phyloP scores from a whole-genome alignment of 352 stramenopile species.

The Globisporangium yorkense region DNA sequence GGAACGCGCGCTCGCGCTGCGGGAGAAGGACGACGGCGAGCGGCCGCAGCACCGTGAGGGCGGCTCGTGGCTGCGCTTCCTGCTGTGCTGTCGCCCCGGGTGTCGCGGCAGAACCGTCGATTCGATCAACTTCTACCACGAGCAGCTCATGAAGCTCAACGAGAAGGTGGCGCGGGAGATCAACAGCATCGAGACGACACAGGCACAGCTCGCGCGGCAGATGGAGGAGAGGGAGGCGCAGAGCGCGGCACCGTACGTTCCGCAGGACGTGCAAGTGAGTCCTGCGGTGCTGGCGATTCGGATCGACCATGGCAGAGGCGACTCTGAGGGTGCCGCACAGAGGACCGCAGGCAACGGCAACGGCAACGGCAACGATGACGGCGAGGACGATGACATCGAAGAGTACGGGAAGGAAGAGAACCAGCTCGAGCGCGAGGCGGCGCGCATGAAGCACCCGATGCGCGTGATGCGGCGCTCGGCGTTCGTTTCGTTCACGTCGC shows the following conservation, averaged over 20 bases:
- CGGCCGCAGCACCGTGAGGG: slow-evolving; percentile 44
- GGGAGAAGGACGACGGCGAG: slow-evolving; percentile 25
- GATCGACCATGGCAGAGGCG: not conserved
- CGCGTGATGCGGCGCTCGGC: slow-evolving; percentile 58
- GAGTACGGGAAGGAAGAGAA: slow-evolving; percentile 33
- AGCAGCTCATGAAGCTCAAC: slow-evolving; percentile 50
- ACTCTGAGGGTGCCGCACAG: not conserved
- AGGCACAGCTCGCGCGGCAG: slow-evolving; percentile 38
- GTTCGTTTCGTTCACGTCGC: slow-evolving; percentile 75
- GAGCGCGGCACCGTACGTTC: slow-evolving; percentile 9
- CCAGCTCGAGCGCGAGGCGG: slow-evolving; percentile 39
- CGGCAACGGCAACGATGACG: slow-evolving; percentile 16
- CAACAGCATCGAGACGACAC: slow-evolving; percentile 50
- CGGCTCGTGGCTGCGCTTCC: slow-evolving; percentile 32
- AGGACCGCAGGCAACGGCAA: not conserved
- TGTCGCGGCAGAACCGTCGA: slow-evolving; percentile 36
- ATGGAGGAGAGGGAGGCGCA: slow-evolving; percentile 28
- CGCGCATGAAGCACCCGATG: slow-evolving; percentile 44
- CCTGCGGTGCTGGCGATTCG: slow-evolving; percentile 5
- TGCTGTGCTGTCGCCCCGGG: slow-evolving; percentile 29
- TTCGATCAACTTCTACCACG: slow-evolving; percentile 59
- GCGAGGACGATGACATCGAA: slow-evolving; percentile 15
- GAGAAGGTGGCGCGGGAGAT: slow-evolving; percentile 52
- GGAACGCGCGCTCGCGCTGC: slow-evolving; percentile 47
- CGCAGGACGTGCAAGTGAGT: not conserved